Evolutionary conservation across 1,284 basidiomycete genomes (phyloP), one percentile per base, ranked within the genome.

Genomic region (Puccinia triticina): DNA sequence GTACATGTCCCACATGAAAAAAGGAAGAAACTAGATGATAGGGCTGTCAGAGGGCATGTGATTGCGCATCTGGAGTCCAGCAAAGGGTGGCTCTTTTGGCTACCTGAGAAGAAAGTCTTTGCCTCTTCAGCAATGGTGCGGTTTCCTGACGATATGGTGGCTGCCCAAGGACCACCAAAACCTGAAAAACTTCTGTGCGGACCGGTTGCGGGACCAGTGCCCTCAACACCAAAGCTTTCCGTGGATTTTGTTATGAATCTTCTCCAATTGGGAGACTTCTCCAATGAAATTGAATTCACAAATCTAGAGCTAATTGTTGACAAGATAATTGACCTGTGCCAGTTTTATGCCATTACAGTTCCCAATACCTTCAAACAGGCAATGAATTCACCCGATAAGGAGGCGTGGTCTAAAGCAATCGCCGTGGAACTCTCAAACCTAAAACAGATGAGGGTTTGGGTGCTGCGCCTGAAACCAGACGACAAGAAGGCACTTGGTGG

Each of bases 1-100:
- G 46, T 64, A 0, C 77, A 78, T 26, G n/a, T 53, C 11, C 77
- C 61, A n/a, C 0, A 0, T 29, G 77, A 78, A 23, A 48, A 55
- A 1, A 0, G 64, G 0, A n/a, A 50, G 37, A 78, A 78, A 29
- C 46, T 78, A 18, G 77, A 78, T 23, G 64, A 53, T 3, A 8
- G 77, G 10, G 77, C 46, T 11, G 11, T 32, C 14, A n/a, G 34
- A 55, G 48, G 7, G 3, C 12, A 16, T n/a, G 72, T 74, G 3
- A 32, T 74, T 16, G 53, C 2, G 2, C 72, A 74, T 18, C 72
- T 74, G 26, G 48, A 32, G n/a, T 2, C 40, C 1, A 48, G 43
- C 46, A 74, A 74, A 18, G 72, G 72, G 7, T 55, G 72, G 72
- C 18, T 74, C 4, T 43, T 43, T 12, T 43, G 12, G 4, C 40